Base-by-base conservation (phyloP, 106 monocot species). In the Triglochin maritima region DNA sequence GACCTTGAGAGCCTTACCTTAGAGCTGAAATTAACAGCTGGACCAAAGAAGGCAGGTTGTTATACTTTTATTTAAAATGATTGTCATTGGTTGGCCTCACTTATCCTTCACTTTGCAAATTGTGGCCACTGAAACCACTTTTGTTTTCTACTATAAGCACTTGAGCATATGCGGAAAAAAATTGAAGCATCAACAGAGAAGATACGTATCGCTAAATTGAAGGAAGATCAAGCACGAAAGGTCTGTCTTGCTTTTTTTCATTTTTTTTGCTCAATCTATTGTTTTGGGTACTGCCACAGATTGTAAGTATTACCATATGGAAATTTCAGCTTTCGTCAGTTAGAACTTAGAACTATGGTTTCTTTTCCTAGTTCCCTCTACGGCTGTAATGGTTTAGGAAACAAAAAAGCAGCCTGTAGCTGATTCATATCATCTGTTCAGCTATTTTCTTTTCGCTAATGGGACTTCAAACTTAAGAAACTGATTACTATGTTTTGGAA, bases 21-120 rank as follows among this genome's bases (percentile, higher is more conserved):
- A 46, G 96, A 98, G 69, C 29, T 98, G 78, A 98, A 98, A 76
- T 91, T 91, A 60, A 98, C 96, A 76, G 85, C 96, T 77, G 96
- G 96, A 17, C 96, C 96, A 64, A 98, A 98, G 73, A 88, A 84
- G 81, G 91, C 90, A 74, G 96, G 96, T 98, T 47, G 53, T 15
- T 72, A 17, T 49, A 8, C 3, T 41, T 46, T 15, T 64, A 14
- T 49, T n/a, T 29, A 29, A 29, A 29, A 29, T 29, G 29, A 29
- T 29, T 29, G 7, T n/a, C 8, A 9, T 55, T 12, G 8, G 13
- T 54, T 47, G 3, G 48, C 55, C 59, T 64, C 47, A 43, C 42
- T 47, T 69, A 12, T 74, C 4, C 48, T 11, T 7, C 8, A 59
- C 41, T 29, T 67, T 64, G 4, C 56, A 66, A 53, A 17, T 9